A percentile compares a stretch with the other conserved stretches of the same genome.
phyloP scores from a whole-genome alignment of 768 basidiomycete species.

The Leccinum sublutescens region DNA sequence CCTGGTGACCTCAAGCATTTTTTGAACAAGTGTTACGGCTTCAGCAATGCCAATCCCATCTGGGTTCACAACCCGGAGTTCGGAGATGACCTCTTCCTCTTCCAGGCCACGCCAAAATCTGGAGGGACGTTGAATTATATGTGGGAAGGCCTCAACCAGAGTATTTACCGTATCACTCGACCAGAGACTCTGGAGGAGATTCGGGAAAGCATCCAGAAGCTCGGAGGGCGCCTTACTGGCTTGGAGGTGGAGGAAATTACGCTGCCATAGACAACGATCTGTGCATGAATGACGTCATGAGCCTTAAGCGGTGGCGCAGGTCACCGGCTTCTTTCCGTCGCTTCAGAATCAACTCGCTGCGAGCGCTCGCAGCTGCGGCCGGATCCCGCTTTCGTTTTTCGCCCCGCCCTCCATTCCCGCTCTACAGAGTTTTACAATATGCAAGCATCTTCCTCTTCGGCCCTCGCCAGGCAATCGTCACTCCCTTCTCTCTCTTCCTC shows the following conservation, averaged over 20 bases:
- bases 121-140: background rate
- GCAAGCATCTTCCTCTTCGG: slow-evolving; percentile 12
- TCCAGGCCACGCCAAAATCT: background rate
- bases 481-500: slow-evolving; percentile 28
- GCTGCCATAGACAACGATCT: too few relatives aligned
- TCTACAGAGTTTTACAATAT: slow-evolving; percentile 5
- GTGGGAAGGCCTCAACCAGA: too few relatives aligned
- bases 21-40: background rate
- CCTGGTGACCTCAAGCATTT: background rate
- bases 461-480: slow-evolving; percentile 18
- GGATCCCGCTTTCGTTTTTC: too few relatives aligned
- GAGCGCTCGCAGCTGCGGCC: too few relatives aligned
- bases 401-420: too few relatives aligned
- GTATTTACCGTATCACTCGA: background rate
- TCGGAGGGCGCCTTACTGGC: background rate
- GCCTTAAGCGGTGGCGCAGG: too few relatives aligned
- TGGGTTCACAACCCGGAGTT: background rate
- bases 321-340: too few relatives aligned
- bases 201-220: background rate
- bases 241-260: too few relatives aligned
- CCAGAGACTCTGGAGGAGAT: background rate
- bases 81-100: slow-evolving; percentile 1
- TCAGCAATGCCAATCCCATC: background rate
- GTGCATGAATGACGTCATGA: too few relatives aligned
- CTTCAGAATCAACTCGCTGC: too few relatives aligned